A percentile compares a stretch with the other conserved stretches of the same genome.
Evolutionary conservation across 2,329 filamentous ascomycete genomes (phyloP).

Genomic region (Herpotrichia juniperi): DNA sequence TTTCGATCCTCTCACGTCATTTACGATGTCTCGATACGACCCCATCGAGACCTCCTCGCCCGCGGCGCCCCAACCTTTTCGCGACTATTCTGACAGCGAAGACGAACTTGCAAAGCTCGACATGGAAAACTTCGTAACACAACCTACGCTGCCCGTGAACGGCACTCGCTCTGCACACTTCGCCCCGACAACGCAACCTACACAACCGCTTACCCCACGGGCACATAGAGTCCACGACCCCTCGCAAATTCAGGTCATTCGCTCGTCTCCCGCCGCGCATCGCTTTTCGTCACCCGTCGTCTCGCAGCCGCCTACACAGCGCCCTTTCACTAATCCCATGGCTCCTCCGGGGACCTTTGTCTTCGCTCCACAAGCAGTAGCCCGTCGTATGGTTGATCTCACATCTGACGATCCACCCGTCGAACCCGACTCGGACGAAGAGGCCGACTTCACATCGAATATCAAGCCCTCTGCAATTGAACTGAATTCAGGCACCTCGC

Average conservation of each 20-base stretch:
- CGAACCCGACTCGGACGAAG: slow-evolving; percentile 56
- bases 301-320: slow-evolving; percentile 35
- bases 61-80: slow-evolving; percentile 15
- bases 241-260: slow-evolving; percentile 75
- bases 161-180: slow-evolving; percentile 36
- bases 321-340: slow-evolving; percentile 64
- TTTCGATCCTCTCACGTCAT: neutral
- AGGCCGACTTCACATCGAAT: slow-evolving; percentile 62
- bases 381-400: slow-evolving; percentile 48
- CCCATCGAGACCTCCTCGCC: slow-evolving; percentile 43
- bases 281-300: slow-evolving; percentile 49
- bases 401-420: slow-evolving; percentile 53
- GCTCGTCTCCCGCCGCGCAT: slow-evolving; percentile 75
- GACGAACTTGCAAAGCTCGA: slow-evolving; percentile 58
- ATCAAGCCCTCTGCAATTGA: slow-evolving; percentile 66
- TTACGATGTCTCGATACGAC: slow-evolving; percentile 39
- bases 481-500: slow-evolving; percentile 20
- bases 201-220: slow-evolving; percentile 57
- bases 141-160: slow-evolving; percentile 37
- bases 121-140: slow-evolving; percentile 46
- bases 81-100: slow-evolving; percentile 44
- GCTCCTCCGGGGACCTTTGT: slow-evolving; percentile 77
- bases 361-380: slow-evolving; percentile 57
- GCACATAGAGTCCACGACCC: slow-evolving; percentile 35
- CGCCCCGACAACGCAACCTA: slow-evolving; percentile 61